Evolutionary conservation across 1,139 yeast species (phyloP), one percentile per base, ranked within the genome.

Genomic region (Lodderomyces beijingensis): DNA sequence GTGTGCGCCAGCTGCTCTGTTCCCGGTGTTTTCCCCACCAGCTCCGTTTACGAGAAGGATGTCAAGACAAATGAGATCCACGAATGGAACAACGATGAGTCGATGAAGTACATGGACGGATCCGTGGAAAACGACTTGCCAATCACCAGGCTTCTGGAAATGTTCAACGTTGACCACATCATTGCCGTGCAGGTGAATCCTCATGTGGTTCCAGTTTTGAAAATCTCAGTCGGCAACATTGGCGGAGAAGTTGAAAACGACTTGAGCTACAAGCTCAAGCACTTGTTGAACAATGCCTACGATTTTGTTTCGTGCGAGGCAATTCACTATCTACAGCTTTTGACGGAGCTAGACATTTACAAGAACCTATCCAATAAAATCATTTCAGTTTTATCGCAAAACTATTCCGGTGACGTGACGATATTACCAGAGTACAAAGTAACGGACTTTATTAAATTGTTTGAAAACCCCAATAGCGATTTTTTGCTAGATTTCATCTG

Each of bases 121-220:
- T 87, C 96, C 1, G 96, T 93, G 4, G 95, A 89, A 50, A 86
- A 87, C 44, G 99, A 91, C 53, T 62, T 91, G 32, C 99, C 99
- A 2, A 80, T 88, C 19, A 73, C 94, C 1, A 71, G 96, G 46
- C 65, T 91, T 13, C 84, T 94, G 30, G 98, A 91, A 55, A 85
- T 91, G 89, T 93, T 91, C 53, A 91, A 91, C 50, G 96, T 91
- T 23, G 95, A 91, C 53, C 96, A 93, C 54, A 89, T 91, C 40
- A 86, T 91, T 50, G 97, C 96, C 0, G 89, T 95, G 34, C 97
- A 93, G 57, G 98, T 91, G 1, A 87, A 93, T 49, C 96, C 97
- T 0, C 98, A 91, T 53, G 94, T 91, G 20, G 89, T 85, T 2
- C 97, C 98, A 2, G 72, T 91, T 32, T 64, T 91, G 43, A 77